phyloP scores from a whole-genome alignment of 768 basidiomycete species.

The Kondoa subrosea region DNA sequence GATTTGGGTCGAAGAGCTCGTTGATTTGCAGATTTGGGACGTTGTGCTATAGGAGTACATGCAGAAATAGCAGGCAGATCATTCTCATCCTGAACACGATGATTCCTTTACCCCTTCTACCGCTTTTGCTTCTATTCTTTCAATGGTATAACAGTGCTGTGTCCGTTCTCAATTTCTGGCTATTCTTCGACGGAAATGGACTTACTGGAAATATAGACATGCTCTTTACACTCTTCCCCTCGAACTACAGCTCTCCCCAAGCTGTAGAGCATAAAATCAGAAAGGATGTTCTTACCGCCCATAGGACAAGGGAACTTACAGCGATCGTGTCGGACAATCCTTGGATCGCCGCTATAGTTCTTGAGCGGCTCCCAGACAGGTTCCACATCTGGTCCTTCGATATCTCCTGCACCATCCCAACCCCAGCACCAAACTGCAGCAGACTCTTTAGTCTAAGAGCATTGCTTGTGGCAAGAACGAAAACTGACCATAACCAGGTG shows the following conservation, averaged over 20 bases:
- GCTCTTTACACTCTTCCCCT: too few relatives aligned
- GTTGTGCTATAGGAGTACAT: too few relatives aligned
- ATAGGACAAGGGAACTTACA: conserved; percentile 6
- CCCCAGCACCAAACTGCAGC: conserved; percentile 94
- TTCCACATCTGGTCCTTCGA: conserved; percentile 94
- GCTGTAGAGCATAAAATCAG: background rate
- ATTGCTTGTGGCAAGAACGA: background rate
- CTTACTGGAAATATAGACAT: too few relatives aligned
- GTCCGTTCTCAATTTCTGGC: too few relatives aligned
- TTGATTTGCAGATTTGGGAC: too few relatives aligned
- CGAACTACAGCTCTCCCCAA: background rate
- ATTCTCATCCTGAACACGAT: too few relatives aligned
- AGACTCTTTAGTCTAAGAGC: background rate
- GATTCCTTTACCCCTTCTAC: too few relatives aligned
- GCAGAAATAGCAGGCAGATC: too few relatives aligned
- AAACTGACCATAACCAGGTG: conserved; percentile 68
- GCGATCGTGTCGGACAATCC: conserved; percentile 25
- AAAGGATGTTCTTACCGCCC: too few relatives aligned
- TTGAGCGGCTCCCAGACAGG: conserved; percentile 68
- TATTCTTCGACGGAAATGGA: too few relatives aligned
- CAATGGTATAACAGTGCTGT: background rate
- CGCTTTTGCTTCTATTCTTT: background rate
- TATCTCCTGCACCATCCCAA: conserved; percentile 96
- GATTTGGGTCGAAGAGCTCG: too few relatives aligned
- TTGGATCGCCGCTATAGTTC: conserved; percentile 24